phyloP scores from a whole-genome alignment of 768 basidiomycete genomes.

The Clavulina sp. region DNA sequence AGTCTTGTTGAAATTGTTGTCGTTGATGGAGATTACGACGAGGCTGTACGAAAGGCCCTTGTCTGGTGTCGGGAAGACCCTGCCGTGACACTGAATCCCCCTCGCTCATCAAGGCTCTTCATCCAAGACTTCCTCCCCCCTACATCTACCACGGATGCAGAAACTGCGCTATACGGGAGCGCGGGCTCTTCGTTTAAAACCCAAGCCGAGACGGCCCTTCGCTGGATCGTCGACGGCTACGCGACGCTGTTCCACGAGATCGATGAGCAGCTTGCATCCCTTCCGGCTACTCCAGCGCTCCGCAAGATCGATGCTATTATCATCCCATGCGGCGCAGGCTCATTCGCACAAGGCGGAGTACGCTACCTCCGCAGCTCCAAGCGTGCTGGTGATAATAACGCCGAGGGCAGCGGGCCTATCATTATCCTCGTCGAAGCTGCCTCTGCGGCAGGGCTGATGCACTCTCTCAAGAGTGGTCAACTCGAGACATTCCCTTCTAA shows the following conservation, averaged over 20 bases:
- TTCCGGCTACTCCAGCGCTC: background rate
- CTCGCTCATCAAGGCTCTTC: too few relatives aligned
- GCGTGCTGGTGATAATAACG: background rate
- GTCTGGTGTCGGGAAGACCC: background rate
- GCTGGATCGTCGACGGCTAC: constrained; percentile 7
- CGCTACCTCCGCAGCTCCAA: constrained; percentile 2
- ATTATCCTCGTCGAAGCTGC: background rate
- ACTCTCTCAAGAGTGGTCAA: too few relatives aligned
- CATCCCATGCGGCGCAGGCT: constrained; percentile 4
- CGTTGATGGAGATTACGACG: constrained; percentile 5
- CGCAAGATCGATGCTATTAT: background rate
- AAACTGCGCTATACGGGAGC: too few relatives aligned
- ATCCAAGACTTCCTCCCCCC: too few relatives aligned
- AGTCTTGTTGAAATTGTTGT: background rate
- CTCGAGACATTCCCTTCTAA: too few relatives aligned
- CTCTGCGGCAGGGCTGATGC: background rate
- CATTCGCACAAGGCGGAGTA: constrained; percentile 6
- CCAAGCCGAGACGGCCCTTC: too few relatives aligned
- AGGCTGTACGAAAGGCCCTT: background rate
- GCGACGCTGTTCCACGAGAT: constrained; percentile 5
- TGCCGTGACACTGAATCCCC: too few relatives aligned
- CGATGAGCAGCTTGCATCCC: background rate
- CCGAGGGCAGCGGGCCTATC: background rate
- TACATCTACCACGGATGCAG: too few relatives aligned
- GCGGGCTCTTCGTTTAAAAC: too few relatives aligned